phyloP scores from a whole-genome alignment of 345 rosid species.

The Viola odorata region DNA sequence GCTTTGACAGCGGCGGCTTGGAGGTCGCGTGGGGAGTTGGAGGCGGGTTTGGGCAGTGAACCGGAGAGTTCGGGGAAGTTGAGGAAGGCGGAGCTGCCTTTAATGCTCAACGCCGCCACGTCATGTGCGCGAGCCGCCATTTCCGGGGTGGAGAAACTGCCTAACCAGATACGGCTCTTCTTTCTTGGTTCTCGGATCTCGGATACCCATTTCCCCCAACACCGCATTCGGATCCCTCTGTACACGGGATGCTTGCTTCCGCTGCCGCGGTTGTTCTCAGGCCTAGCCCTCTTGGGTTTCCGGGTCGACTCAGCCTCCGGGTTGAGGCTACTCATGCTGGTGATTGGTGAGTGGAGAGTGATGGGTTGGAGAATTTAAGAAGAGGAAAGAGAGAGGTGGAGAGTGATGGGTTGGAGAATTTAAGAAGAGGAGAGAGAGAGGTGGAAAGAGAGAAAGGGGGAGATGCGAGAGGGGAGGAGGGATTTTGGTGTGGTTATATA shows the following conservation, averaged over 20 bases:
- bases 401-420: too few relatives aligned
- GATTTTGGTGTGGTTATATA: neutral
- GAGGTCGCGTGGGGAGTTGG: conserved; percentile 73
- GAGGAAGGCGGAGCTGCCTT: conserved; percentile 72
- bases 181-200: conserved; percentile 97
- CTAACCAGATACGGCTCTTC: conserved; percentile 94
- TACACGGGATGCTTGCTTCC: conserved; percentile 50
- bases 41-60: conserved; percentile 70
- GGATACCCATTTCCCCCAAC: conserved; percentile 99
- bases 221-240: conserved; percentile 82
- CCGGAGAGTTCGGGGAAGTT: conserved; percentile 79
- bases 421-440: neutral
- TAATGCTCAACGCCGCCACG: conserved; percentile 83
- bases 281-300: conserved; percentile 1
- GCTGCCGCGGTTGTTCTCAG: neutral
- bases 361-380: too few relatives aligned
- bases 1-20: conserved; percentile 88
- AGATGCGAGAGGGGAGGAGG: neutral
- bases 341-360: too few relatives aligned
- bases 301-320: conserved; percentile 10
- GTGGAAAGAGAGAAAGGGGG: neutral
- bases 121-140: conserved; percentile 99
- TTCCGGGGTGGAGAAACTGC: conserved; percentile 80
- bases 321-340: neutral
- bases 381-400: too few relatives aligned